These are phyloP conservation scores for Globisporangium yorkense DNA, from an alignment of 352 stramenopile species.

Conservation along the genomic window DNA sequence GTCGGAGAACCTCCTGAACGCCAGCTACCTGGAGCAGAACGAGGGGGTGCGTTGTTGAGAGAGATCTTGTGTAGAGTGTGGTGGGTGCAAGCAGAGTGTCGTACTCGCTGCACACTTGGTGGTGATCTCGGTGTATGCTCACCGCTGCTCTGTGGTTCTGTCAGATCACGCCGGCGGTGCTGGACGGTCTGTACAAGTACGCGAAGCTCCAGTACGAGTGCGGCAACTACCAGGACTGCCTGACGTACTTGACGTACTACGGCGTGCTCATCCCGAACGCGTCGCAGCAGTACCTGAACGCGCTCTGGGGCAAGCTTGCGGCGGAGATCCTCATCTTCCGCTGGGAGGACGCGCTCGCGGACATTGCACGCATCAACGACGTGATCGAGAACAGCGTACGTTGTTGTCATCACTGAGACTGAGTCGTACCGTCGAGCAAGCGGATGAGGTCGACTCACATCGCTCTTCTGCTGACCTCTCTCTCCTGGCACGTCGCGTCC, in stretches of 20 bases:
- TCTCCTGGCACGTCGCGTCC: not conserved
- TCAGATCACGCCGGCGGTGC: conserved; percentile 83
- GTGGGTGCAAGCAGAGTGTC: not conserved
- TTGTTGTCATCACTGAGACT: conserved; percentile 5
- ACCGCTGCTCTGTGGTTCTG: not conserved
- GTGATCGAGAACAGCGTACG: conserved; percentile 91
- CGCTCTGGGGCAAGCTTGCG: conserved; percentile 95
- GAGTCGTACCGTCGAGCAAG: not conserved
- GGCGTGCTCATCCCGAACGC: conserved; percentile 83
- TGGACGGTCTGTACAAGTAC: conserved; percentile 92
- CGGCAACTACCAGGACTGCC: conserved; percentile 92
- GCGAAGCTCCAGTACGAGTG: conserved; percentile 97
- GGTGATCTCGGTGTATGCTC: not conserved
- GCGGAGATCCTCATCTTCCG: conserved; percentile 96
- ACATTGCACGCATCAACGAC: conserved; percentile 92
- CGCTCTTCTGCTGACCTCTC: conserved; percentile 5
- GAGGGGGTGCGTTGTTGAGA: conserved; percentile 46
- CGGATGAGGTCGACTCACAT: not conserved
- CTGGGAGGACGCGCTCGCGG: conserved; percentile 93
- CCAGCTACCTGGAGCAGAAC: conserved; percentile 73
- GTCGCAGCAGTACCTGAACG: conserved; percentile 83
- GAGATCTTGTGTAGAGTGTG: too few relatives aligned
- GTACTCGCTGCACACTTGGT: not conserved
- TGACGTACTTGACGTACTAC: conserved; percentile 89
- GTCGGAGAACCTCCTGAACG: conserved; percentile 78